Evolutionary conservation across 129 eudicot species (phyloP), one percentile per base, ranked within the genome.

Genomic region (Flaveria sonorensis): DNA sequence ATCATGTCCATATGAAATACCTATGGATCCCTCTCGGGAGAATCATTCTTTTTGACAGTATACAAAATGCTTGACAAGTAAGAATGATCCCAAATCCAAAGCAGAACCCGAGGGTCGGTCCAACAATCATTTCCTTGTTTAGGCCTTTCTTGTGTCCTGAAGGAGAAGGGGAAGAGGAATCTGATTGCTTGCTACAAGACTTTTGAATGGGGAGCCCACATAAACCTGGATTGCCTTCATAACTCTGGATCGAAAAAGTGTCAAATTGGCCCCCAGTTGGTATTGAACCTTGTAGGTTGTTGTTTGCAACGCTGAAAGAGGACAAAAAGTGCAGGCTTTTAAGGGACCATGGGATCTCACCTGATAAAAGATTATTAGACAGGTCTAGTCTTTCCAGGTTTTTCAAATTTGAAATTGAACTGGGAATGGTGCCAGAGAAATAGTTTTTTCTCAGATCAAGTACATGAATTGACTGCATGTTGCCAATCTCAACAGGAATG

Each of bases 81-180:
- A 62, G 68, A 24, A 28, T 26, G 68, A 62, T 26, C 42, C 68
- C 68, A 28, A 62, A 26, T 13, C 68, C 68, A 62, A 62, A 62
- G 5, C 68, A 62, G 36, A 62, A 24, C 19, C 68, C 68, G 19
- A 28, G 43, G 19, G 14, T 24, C 4, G 42, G 68, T 13, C 68
- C 43, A 26, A 62, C 0, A 21, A 62, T 28, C 68, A 62, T 62
- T 62, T 3, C 6, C 42, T 1, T 0, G 20, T 62, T 0, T 11
- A 4, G 19, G 68, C 43, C 20, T 28, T 62, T 26, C 68, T 28
- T 62, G 14, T 62, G 43, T 14, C 18, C 19, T 21, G 64, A 20
- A 24, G 42, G 18, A 2, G 66, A 23, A 23, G 66, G 12, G 9
- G 13, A 14, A 10, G 67, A 10, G 1, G 9, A 1, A 13, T 24